Percentiles rank a stretch among this genome's conserved stretches.
phyloP scores from a whole-genome alignment of 1,284 basidiomycete genomes.

The Entoloma clypeatum region DNA sequence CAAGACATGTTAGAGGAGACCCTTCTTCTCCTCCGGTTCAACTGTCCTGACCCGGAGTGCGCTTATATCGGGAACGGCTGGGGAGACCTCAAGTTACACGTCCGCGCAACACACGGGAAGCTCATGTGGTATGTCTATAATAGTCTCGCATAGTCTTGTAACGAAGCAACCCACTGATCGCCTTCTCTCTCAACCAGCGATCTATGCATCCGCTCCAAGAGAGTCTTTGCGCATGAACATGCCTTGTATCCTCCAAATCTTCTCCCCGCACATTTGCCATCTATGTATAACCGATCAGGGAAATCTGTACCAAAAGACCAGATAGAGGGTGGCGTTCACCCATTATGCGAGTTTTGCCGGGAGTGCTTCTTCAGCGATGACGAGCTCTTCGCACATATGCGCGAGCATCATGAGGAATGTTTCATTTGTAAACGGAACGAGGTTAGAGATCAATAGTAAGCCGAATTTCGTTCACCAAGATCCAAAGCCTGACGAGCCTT shows the following conservation, averaged over 20 bases:
- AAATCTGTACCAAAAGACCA: conserved; percentile 43
- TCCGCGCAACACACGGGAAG: conserved; percentile 70
- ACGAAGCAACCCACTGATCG: neutral
- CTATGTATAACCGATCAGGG: conserved; percentile 50
- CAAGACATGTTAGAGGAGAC: conserved; percentile 95
- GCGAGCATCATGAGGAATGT: conserved; percentile 94
- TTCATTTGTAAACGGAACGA: conserved; percentile 88
- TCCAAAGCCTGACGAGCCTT: conserved; percentile 7
- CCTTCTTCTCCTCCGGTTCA: conserved; percentile 86
- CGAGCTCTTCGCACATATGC: conserved; percentile 93
- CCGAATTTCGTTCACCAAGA: conserved; percentile 2
- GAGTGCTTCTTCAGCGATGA: conserved; percentile 90
- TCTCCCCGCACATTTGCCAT: conserved; percentile 78
- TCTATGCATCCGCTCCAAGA: conserved; percentile 86
- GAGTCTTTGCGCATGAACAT: conserved; percentile 96
- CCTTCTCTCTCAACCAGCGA: conserved; percentile 49
- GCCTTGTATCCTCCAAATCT: conserved; percentile 69
- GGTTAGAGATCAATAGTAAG: conserved; percentile 82
- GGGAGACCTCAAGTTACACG: conserved; percentile 84
- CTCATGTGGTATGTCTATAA: conserved; percentile 80
- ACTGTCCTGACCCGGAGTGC: conserved; percentile 80
- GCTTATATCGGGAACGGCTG: conserved; percentile 84
- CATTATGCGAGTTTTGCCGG: conserved; percentile 88
- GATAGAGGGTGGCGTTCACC: conserved; percentile 70
- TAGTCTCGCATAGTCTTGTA: neutral